phyloP scores from a whole-genome alignment of 768 basidiomycete species.

The Boletus sensibilis region DNA sequence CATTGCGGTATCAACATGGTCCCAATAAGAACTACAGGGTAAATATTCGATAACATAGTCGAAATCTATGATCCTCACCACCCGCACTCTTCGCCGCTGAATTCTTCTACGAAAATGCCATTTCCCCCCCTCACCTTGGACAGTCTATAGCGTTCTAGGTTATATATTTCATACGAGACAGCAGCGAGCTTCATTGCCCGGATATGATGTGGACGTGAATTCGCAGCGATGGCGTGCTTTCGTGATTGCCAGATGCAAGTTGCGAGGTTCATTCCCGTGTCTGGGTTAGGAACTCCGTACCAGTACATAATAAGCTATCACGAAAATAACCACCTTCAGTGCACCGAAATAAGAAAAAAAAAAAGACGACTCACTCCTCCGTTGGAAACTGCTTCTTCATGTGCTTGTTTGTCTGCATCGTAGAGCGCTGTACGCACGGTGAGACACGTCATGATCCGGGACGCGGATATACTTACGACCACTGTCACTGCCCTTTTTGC shows the following conservation, averaged over 20 bases:
- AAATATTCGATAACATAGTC: not conserved
- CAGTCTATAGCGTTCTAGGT: conserved; percentile 72
- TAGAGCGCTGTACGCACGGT: conserved; percentile 60
- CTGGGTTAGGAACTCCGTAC: conserved; percentile 81
- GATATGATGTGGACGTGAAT: conserved; percentile 75
- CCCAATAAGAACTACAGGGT: not conserved
- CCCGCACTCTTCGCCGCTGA: conserved; percentile 62
- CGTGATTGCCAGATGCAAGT: conserved; percentile 96
- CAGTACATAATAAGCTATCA: conserved; percentile 83
- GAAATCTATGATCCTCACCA: conserved; percentile 45
- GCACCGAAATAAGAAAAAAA: not conserved
- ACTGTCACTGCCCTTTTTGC: conserved; percentile 69
- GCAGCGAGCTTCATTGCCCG: conserved; percentile 81
- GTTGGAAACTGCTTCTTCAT: conserved; percentile 88
- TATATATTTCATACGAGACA: conserved; percentile 73
- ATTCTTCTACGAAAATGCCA: conserved; percentile 58
- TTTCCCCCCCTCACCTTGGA: conserved; percentile 62
- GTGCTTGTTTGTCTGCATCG: conserved; percentile 81
- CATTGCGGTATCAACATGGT: not conserved
- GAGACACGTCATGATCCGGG: not conserved
- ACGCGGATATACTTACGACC: conserved; percentile 44
- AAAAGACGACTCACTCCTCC: conserved; percentile 61
- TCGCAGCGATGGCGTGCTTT: conserved; percentile 78
- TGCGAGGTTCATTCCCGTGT: conserved; percentile 83
- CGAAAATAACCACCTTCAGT: conserved; percentile 4